Base-by-base conservation (phyloP, 129 eudicot species). In the Artemisia argyi region DNA sequence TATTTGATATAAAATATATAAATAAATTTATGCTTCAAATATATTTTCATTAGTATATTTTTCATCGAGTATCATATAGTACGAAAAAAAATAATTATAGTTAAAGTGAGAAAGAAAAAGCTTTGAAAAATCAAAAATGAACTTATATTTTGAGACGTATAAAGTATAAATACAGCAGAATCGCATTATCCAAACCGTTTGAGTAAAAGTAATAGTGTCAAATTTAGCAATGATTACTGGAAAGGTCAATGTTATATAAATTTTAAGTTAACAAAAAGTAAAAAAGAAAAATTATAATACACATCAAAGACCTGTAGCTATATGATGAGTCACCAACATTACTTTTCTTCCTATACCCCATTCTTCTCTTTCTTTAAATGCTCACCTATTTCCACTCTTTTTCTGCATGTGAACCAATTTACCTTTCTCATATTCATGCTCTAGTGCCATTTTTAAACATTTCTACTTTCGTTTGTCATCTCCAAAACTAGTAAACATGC, bases 351-450 rank as follows among this genome's bases (percentile, higher is more conserved):
- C 11, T 20, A 3, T 65, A 0, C 30, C 60, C 80, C 68, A 4
- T 12, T 30, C 39, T 77, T 69, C 16, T 52, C 71, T 62, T 17
- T 7, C 82, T 78, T 71, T 78, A 78, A 78, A 78, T 71, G 82
- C 82, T 17, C 18, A 32, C 73, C 26, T 53, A 0, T 78, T 73
- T 54, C 14, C 12, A 20, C 73, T 26, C 16, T 47, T 70, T 44
- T 16, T 56, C 12, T 71, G 77, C 82, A 78, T 78, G 82, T 78
- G 82, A 78, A 64, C 77, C 59, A 42, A 71, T 78, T 54, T n/a
- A 26, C 24, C 24, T 62, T 62, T 54, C 67, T 42, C 53, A 52
- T 22, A 57, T 1, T 26, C 51, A 66, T 57, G 52, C 73, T 78
- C 73, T 71, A 71, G 71, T 78, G 73, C 35, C 3, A 55, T 26